These are phyloP conservation scores for Triadica sebifera DNA, from an alignment of 345 rosid genomes.

Conservation along the genomic window DNA sequence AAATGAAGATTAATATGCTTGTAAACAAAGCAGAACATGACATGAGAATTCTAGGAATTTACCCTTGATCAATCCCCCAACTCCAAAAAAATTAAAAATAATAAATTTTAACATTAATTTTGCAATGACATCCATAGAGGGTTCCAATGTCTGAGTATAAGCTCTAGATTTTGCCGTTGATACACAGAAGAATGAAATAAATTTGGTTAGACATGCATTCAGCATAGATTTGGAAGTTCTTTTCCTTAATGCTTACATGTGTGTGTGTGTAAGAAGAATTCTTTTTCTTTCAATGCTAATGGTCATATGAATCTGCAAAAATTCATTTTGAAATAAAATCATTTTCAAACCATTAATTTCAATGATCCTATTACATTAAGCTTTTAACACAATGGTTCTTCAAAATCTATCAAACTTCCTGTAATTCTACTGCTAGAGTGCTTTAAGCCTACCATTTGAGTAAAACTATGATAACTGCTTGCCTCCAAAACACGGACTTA, in stretches of 20 bases:
- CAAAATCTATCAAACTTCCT: too few species aligned
- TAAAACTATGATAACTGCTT: not conserved
- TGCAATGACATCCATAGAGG: not conserved
- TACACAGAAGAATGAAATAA: not conserved
- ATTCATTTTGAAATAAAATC: not conserved
- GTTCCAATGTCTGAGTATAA: not conserved
- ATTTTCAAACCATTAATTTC: not conserved
- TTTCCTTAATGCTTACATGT: too few species aligned
- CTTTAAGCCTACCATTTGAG: not conserved
- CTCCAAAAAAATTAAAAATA: not conserved
- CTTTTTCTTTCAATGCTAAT: too few species aligned
- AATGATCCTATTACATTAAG: not conserved
- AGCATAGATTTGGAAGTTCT: too few species aligned
- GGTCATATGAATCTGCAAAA: too few species aligned
- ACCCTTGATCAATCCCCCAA: not conserved
- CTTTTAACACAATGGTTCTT: not conserved
- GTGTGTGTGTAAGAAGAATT: too few species aligned
- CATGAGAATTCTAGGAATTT: not conserved
- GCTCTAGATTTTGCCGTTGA: not conserved
- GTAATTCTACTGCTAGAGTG: not conserved
- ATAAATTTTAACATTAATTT: too few species aligned
- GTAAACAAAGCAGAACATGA: not conserved
- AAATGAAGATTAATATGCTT: not conserved
- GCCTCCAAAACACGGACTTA: not conserved
- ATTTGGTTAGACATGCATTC: not conserved